Conservation (phyloP, 73 alveolate genomes). For the Paramecium sonneborni region DNA sequence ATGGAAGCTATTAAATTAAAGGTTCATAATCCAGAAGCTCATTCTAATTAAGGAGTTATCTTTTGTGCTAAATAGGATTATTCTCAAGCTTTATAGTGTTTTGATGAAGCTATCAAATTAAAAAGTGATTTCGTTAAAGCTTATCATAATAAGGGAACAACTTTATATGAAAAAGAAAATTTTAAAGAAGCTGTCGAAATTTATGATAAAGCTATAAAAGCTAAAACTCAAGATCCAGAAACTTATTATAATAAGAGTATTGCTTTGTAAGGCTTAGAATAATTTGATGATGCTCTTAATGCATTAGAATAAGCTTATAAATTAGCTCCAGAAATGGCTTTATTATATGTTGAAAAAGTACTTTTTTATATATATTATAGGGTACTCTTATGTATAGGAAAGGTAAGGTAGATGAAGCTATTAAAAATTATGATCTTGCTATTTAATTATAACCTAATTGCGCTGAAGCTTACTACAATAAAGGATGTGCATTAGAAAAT, state of each 20-base stretch:
- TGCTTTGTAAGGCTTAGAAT: constrained; percentile 8
- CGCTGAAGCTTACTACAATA: constrained; percentile 60
- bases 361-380: background rate
- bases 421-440: constrained; percentile 36
- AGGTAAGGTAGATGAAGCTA: constrained; percentile 55
- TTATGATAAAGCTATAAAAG: constrained; percentile 36
- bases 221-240: constrained; percentile 49
- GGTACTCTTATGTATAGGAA: constrained; percentile 52
- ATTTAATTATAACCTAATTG: constrained; percentile 9
- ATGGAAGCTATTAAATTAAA: constrained; percentile 42
- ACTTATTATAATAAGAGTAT: constrained; percentile 38
- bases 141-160: constrained; percentile 58
- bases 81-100: constrained; percentile 27
- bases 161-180: constrained; percentile 20
- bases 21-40: constrained; percentile 43
- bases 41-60: constrained; percentile 45
- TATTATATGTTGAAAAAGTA: constrained; percentile 47
- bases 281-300: constrained; percentile 51
- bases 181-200: constrained; percentile 43
- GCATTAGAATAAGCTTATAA: constrained; percentile 34
- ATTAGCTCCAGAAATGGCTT: constrained; percentile 50
- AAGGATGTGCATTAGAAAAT: constrained; percentile 58
- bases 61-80: background rate
- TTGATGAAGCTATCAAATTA: constrained; percentile 61
- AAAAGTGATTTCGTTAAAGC: constrained; percentile 54